These are phyloP conservation scores for Jacaranda mimosifolia DNA, from an alignment of 257 asterid species.

Conservation along the genomic window DNA sequence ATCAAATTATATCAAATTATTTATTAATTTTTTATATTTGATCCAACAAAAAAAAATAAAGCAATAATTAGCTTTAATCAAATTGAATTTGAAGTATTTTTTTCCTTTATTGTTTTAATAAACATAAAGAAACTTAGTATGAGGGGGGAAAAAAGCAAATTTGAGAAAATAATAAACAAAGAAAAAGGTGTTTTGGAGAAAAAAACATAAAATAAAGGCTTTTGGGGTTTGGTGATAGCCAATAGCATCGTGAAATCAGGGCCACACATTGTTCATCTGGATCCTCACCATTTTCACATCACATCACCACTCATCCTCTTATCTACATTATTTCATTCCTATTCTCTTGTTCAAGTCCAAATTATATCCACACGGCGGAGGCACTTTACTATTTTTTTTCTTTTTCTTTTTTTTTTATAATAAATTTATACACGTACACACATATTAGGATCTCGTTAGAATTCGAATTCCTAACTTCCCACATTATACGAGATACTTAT, in stretches of 20 bases:
- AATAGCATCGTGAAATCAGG: constrained; percentile 33
- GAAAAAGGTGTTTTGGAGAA: background rate
- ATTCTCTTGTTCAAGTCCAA: constrained; percentile 40
- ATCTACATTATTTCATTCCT: constrained; percentile 40
- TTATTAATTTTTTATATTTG: too few relatives aligned
- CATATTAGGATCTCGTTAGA: too few relatives aligned
- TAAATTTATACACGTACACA: too few relatives aligned
- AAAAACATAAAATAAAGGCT: background rate
- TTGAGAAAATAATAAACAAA: background rate
- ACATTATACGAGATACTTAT: too few relatives aligned
- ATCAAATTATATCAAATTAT: too few relatives aligned
- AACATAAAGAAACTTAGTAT: background rate
- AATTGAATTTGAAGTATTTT: too few relatives aligned
- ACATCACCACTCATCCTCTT: constrained; percentile 44
- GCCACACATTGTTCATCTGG: constrained; percentile 43
- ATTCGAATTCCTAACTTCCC: too few relatives aligned
- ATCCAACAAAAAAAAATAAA: too few relatives aligned
- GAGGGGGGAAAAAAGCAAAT: background rate
- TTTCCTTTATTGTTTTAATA: background rate
- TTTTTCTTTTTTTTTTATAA: too few relatives aligned
- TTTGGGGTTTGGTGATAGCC: background rate
- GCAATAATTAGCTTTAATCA: too few relatives aligned
- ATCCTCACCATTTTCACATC: constrained; percentile 36
- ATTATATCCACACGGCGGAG: constrained; percentile 18
- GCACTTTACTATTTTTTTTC: background rate